phyloP scores from a whole-genome alignment of 2,329 filamentous ascomycete genomes.

The Trichoderma lentiforme region DNA sequence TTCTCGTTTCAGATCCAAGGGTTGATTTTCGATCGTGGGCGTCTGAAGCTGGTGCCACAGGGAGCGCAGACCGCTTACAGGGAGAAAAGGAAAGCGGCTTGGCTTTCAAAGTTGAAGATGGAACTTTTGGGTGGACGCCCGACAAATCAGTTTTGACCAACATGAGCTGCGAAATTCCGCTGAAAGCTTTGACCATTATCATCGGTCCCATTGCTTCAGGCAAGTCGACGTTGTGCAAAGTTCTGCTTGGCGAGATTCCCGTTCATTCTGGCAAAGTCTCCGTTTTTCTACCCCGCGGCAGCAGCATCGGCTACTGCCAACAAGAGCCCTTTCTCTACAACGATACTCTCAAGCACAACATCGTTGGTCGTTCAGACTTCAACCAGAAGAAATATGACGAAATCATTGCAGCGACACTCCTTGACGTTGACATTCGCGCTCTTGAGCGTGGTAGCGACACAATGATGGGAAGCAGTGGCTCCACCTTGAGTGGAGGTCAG shows the following conservation, averaged over 20 bases:
- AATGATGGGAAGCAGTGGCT: conserved; percentile 34
- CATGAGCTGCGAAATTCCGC: conserved; percentile 20
- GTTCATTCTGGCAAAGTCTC: background rate
- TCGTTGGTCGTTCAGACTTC: too few relatives aligned
- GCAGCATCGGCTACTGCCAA: conserved; percentile 31
- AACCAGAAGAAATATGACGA: conserved; percentile 1
- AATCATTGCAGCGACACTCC: conserved; percentile 29
- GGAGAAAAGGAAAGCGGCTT: conserved; percentile 11
- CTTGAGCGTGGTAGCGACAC: conserved; percentile 34
- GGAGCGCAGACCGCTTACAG: too few relatives aligned
- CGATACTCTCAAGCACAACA: conserved; percentile 23
- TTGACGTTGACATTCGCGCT: conserved; percentile 27
- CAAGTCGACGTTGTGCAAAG: conserved; percentile 37
- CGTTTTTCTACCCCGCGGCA: conserved; percentile 18
- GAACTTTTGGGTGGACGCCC: conserved; percentile 9
- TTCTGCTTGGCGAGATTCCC: too few relatives aligned
- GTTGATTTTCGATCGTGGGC: too few relatives aligned
- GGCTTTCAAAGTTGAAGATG: conserved; percentile 16
- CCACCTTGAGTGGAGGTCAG: conserved; percentile 39
- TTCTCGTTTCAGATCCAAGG: too few relatives aligned
- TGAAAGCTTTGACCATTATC: conserved; percentile 31
- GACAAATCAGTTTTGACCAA: conserved; percentile 8
- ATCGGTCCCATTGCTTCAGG: conserved; percentile 37
- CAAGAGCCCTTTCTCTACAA: conserved; percentile 33
- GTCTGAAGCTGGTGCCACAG: too few relatives aligned